Evolutionary conservation across 2,329 filamentous ascomycete species (phyloP).

Genomic region (Arthrinium phaeospermum): DNA sequence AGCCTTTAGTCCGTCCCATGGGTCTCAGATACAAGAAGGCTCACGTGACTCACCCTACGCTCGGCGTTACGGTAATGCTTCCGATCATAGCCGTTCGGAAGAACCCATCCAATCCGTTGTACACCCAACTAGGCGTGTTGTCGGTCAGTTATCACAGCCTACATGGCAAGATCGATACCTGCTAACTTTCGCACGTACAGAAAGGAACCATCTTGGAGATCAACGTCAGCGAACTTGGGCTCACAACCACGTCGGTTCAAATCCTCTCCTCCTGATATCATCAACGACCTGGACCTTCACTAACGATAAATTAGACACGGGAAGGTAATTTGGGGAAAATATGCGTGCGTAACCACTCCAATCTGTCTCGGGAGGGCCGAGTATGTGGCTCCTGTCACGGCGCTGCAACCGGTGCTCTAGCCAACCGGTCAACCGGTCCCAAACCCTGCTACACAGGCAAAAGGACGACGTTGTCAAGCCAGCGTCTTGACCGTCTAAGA

Average conservation of each 20-base stretch:
- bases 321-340: neutral
- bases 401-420: too few species aligned
- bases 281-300: too few species aligned
- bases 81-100: conserved; percentile 73
- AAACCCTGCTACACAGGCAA: too few species aligned
- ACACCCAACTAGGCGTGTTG: conserved; percentile 89
- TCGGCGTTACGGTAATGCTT: conserved; percentile 76
- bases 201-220: conserved; percentile 84
- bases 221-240: conserved; percentile 77
- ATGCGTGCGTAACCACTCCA: too few species aligned
- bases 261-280: too few species aligned
- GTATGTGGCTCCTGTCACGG: too few species aligned
- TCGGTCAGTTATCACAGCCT: conserved; percentile 46
- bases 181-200: too few species aligned
- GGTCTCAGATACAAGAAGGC: conserved; percentile 66
- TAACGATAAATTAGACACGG: neutral
- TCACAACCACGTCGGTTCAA: conserved; percentile 71
- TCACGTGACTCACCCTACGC: conserved; percentile 74
- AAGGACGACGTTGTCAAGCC: too few species aligned
- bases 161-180: too few species aligned
- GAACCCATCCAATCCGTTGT: conserved; percentile 85
- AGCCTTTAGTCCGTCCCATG: conserved; percentile 61
- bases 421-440: too few species aligned
- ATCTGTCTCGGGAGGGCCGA: too few species aligned
- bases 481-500: too few species aligned